Percentiles rank a stretch among this genome's conserved stretches.
Conservation (phyloP, 1,284 basidiomycete genomes). For the Clitocybe nebularis region DNA sequence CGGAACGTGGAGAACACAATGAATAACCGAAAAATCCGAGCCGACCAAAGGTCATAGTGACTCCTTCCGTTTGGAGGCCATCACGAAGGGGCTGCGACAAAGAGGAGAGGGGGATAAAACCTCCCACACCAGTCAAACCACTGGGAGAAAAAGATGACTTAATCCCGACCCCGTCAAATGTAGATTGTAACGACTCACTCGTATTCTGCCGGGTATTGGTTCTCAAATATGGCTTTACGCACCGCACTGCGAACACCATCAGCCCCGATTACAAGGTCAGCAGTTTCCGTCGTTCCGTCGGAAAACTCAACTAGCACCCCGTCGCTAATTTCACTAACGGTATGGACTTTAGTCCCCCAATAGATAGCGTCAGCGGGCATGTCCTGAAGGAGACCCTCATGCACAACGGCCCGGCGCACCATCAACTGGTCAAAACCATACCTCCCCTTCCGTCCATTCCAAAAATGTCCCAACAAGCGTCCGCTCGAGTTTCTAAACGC, state of each 20-base stretch:
- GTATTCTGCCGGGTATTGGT: slow-evolving; percentile 27
- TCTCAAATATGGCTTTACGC: slow-evolving; percentile 27
- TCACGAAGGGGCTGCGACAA: slow-evolving; percentile 24
- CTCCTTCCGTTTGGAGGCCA: slow-evolving; percentile 23
- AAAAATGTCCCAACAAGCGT: slow-evolving; percentile 22
- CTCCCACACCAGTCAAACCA: slow-evolving; percentile 31
- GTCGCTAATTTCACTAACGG: slow-evolving; percentile 24
- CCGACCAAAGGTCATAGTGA: slow-evolving; percentile 34
- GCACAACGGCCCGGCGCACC: slow-evolving; percentile 28
- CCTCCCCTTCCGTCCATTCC: slow-evolving; percentile 22
- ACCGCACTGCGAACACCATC: slow-evolving; percentile 35
- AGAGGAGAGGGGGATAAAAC: slow-evolving; percentile 29
- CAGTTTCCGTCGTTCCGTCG: slow-evolving; percentile 28
- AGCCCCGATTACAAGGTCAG: slow-evolving; percentile 36
- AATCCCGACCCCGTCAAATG: too few relatives aligned
- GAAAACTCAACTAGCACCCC: slow-evolving; percentile 26
- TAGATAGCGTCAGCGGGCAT: slow-evolving; percentile 22
- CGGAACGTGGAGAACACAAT: slow-evolving; percentile 17
- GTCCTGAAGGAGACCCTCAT: slow-evolving; percentile 27
- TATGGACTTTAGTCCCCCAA: slow-evolving; percentile 27
- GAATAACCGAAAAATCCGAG: slow-evolving; percentile 35
- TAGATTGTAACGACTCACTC: too few relatives aligned
- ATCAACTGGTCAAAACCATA: slow-evolving; percentile 30
- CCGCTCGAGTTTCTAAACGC: slow-evolving; percentile 32
- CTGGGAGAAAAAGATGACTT: slow-evolving; percentile 16